Base-by-base conservation (phyloP, 2,329 filamentous ascomycete species). In the Fusarium albidum region DNA sequence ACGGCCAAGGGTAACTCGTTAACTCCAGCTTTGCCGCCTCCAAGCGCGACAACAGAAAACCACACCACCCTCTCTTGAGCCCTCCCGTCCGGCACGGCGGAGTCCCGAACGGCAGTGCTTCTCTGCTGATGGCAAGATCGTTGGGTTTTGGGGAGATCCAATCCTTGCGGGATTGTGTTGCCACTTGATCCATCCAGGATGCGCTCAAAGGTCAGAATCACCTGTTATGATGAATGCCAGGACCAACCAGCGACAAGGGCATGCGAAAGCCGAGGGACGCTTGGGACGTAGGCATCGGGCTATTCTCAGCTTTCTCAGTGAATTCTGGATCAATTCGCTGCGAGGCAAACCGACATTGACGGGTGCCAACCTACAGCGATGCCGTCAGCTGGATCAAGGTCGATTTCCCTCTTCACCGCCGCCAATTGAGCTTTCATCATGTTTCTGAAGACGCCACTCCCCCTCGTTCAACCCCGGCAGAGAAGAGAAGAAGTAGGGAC, bases 131-230 rank as follows among this genome's bases (percentile, higher is more conserved):
- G 46, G 44, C 42, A 33, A 55, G 51, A 61, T 63, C 42, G 42
- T 46, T 40, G 52, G 34, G 52, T 34, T 38, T 33, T 47, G 21
- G 18, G 17, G n/a, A 52, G 25, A 46, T 34, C 15, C 17, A 32
- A 32, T 18, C 49, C 35, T 40, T 52, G 58, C 41, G 34, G 11
- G 21, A 43, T 37, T 26, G 38, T 43, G 39, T 61, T 52, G 53
- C 56, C 53, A 65, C 56, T 56, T 41, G 33, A 34, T 55, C 63
- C 54, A 64, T 60, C 54, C 49, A 57, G 43, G 55, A 55, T 26
- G 52, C 50, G 28, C 44, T 49, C 29, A 61, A 60, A 58, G 59
- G 60, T 65, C 59, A 67, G 40, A 53, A 56, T 66, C 57, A 60
- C 50, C 53, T 63, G 64, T 66, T 59, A 39, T 52, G 54, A 63